These are phyloP conservation scores for Suillus subalutaceus DNA, from an alignment of 768 basidiomycete genomes.

Conservation along the genomic window DNA sequence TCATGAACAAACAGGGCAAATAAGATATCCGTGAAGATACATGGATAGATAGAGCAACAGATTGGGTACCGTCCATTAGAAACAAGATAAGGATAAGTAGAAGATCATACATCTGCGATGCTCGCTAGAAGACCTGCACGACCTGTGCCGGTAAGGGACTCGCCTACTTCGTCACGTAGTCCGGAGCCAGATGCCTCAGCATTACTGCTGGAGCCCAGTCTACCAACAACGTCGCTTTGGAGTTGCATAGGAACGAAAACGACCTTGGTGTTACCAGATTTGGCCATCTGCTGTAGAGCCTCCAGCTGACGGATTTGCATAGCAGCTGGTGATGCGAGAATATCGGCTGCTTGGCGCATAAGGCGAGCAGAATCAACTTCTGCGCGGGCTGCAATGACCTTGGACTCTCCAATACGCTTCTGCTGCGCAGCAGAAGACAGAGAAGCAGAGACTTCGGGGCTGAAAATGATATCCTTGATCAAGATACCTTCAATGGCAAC, in stretches of 20 bases:
- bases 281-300: slow-evolving; percentile 94
- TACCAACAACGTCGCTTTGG: slow-evolving; percentile 68
- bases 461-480: slow-evolving; percentile 95
- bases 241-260: slow-evolving; percentile 94
- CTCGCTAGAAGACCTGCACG: slow-evolving; percentile 30
- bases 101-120: slow-evolving; percentile 26
- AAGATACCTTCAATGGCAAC: slow-evolving; percentile 96
- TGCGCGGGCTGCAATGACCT: slow-evolving; percentile 94
- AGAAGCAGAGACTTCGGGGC: slow-evolving; percentile 84
- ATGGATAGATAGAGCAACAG: not conserved
- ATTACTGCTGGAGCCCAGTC: slow-evolving; percentile 36
- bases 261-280: slow-evolving; percentile 85
- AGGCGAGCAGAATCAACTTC: slow-evolving; percentile 94
- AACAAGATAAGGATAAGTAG: not conserved
- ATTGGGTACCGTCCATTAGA: not conserved
- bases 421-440: slow-evolving; percentile 96
- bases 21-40: slow-evolving; percentile 2
- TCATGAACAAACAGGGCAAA: not conserved
- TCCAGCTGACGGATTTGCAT: slow-evolving; percentile 99
- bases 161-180: slow-evolving; percentile 26
- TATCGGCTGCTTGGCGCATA: slow-evolving; percentile 97
- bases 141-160: slow-evolving; percentile 27
- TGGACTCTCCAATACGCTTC: slow-evolving; percentile 95
- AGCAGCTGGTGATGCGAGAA: slow-evolving; percentile 90
- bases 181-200: slow-evolving; percentile 25